Conservation (phyloP, 768 basidiomycete species). For the Aureoboletus auriporus region DNA sequence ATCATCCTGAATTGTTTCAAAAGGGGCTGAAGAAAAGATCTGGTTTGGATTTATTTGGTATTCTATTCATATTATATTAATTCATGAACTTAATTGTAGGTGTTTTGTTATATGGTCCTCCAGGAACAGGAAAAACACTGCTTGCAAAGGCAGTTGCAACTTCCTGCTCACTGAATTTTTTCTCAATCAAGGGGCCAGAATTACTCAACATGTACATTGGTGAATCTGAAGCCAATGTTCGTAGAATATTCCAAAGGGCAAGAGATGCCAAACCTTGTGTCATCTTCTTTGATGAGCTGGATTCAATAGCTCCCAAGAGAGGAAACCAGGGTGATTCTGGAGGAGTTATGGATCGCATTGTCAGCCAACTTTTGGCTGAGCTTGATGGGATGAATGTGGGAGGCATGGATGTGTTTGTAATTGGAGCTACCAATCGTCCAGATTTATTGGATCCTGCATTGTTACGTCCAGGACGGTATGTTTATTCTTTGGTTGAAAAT, state of each 20-base stretch:
- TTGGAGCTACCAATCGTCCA: slow-evolving; percentile 93
- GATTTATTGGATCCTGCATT: slow-evolving; percentile 89
- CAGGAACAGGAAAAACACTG: slow-evolving; percentile 93
- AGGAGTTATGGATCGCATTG: slow-evolving; percentile 97
- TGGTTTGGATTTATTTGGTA: slow-evolving; percentile 35
- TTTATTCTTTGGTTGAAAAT: not conserved
- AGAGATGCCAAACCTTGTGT: slow-evolving; percentile 91
- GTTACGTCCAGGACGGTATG: slow-evolving; percentile 80
- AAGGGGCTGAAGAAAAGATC: slow-evolving; percentile 94
- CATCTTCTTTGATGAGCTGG: slow-evolving; percentile 95
- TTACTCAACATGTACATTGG: slow-evolving; percentile 98
- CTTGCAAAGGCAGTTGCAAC: slow-evolving; percentile 97
- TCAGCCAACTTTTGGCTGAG: slow-evolving; percentile 91
- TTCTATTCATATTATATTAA: slow-evolving; percentile 3
- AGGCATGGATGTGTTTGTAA: slow-evolving; percentile 80
- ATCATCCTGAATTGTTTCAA: slow-evolving; percentile 85
- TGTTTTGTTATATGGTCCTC: slow-evolving; percentile 89
- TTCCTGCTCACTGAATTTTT: slow-evolving; percentile 91
- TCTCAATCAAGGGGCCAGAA: slow-evolving; percentile 97
- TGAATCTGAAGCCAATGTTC: slow-evolving; percentile 96
- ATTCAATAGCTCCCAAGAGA: slow-evolving; percentile 91
- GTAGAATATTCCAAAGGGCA: slow-evolving; percentile 86
- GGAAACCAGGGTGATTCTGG: slow-evolving; percentile 96
- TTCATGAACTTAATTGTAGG: slow-evolving; percentile 39
- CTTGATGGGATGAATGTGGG: slow-evolving; percentile 83